Evolutionary conservation across 2,329 filamentous ascomycete genomes (phyloP).

Genomic region (Trichoderma koningii): DNA sequence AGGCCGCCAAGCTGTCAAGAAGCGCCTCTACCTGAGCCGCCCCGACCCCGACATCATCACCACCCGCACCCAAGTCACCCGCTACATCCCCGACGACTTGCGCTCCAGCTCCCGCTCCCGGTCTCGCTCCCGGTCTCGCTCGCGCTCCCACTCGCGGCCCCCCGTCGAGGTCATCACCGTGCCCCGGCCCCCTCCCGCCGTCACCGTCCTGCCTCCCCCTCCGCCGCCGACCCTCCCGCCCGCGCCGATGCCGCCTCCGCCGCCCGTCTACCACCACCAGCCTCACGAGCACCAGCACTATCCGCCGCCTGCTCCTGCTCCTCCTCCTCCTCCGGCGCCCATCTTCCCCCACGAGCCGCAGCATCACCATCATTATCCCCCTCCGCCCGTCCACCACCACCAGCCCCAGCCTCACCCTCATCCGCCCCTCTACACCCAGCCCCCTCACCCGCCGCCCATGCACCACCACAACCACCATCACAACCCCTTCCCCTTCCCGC

Average conservation of each 20-base stretch:
- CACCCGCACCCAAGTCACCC: constrained; percentile 43
- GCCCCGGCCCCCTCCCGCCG: constrained; percentile 31
- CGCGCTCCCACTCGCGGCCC: constrained; percentile 35
- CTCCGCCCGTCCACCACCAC: constrained; percentile 15
- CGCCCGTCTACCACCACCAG: neutral
- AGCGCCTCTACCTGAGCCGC: constrained; percentile 48
- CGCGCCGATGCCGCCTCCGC: constrained; percentile 30
- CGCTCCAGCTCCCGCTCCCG: constrained; percentile 32
- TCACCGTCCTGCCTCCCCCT: constrained; percentile 28
- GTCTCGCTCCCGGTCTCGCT: constrained; percentile 42
- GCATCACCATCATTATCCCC: constrained; percentile 18
- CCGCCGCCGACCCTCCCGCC: constrained; percentile 31
- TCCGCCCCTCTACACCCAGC: constrained; percentile 27
- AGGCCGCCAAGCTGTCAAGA: constrained; percentile 37
- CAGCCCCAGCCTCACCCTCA: constrained; percentile 15
- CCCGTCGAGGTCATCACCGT: constrained; percentile 31
- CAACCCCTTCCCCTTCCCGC: constrained; percentile 30
- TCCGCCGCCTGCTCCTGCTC: constrained; percentile 26
- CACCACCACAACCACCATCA: neutral
- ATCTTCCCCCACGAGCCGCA: constrained; percentile 29
- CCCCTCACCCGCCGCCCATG: too few species aligned
- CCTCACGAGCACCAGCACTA: too few species aligned
- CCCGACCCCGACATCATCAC: constrained; percentile 43
- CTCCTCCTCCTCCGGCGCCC: constrained; percentile 30
- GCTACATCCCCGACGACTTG: constrained; percentile 42